A percentile compares a stretch with the other conserved stretches of the same genome.
phyloP scores from a whole-genome alignment of 1,284 basidiomycete genomes.

The Cryptococcus sp. region DNA sequence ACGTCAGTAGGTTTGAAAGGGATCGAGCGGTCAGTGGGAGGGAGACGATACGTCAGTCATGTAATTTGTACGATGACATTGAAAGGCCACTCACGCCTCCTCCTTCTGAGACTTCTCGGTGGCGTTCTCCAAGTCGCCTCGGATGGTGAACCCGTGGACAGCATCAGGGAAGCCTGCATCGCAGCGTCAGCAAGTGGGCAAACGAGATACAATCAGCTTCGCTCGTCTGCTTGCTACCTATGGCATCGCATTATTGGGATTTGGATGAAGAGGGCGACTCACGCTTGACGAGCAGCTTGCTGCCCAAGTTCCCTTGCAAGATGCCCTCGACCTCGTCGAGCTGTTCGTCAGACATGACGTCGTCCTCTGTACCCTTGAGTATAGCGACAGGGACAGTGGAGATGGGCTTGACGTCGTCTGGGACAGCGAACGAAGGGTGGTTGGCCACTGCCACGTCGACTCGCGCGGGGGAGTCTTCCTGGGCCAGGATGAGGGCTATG shows the following conservation, averaged over 20 bases:
- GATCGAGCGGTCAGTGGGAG: not conserved
- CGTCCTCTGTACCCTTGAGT: conserved; percentile 47
- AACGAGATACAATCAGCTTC: not conserved
- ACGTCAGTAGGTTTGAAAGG: not conserved
- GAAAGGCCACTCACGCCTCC: conserved; percentile 53
- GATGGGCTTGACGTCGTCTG: conserved; percentile 60
- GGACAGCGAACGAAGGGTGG: conserved; percentile 69
- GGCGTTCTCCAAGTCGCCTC: conserved; percentile 51
- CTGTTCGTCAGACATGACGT: conserved; percentile 30
- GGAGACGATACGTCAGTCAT: too few species aligned
- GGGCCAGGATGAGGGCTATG: conserved; percentile 48
- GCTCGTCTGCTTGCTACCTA: too few species aligned
- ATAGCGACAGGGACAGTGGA: conserved; percentile 42
- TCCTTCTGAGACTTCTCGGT: conserved; percentile 59
- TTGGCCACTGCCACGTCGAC: conserved; percentile 60
- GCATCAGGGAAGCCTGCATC: conserved; percentile 55
- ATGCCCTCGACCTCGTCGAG: conserved; percentile 53
- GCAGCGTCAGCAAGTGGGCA: not conserved
- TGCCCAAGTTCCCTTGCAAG: conserved; percentile 60
- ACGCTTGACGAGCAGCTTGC: conserved; percentile 60
- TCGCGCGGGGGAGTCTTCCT: conserved; percentile 67
- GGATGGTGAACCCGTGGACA: conserved; percentile 64
- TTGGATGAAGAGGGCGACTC: conserved; percentile 6
- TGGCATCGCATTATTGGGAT: too few species aligned
- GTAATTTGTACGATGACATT: not conserved